A percentile compares a stretch with the other conserved stretches of the same genome.
Conservation (phyloP, 192 early-diverging fungal genomes). For the Coemansia sp. region DNA sequence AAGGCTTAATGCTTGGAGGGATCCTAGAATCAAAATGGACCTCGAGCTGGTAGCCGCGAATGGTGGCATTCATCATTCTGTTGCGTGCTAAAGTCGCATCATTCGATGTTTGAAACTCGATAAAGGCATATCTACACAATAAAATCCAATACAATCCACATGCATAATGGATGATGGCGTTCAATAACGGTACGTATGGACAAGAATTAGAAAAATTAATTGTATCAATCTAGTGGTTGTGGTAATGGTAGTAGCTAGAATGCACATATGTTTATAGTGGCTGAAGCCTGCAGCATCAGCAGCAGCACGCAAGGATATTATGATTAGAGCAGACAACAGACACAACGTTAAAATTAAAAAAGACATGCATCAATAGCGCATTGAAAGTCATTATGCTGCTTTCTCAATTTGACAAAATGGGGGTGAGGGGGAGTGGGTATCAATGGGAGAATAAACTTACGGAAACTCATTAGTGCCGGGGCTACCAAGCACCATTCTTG, state of each 20-base stretch:
- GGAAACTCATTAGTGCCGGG: slow-evolving; percentile 23
- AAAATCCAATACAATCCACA: neutral
- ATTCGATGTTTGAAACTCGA: slow-evolving; percentile 32
- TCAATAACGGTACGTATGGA: neutral
- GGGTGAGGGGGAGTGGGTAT: neutral
- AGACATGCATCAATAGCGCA: neutral
- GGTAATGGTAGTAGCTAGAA: too few species aligned
- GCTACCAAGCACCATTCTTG: slow-evolving; percentile 18
- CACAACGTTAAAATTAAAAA: too few species aligned
- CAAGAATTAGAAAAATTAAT: neutral
- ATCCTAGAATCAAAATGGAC: slow-evolving; percentile 49
- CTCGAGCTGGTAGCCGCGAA: slow-evolving; percentile 25
- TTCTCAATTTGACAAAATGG: neutral
- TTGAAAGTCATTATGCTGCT: neutral
- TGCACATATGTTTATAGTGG: too few species aligned
- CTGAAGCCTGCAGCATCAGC: too few species aligned
- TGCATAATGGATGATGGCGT: neutral
- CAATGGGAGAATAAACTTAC: slow-evolving; percentile 26
- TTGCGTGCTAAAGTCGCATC: slow-evolving; percentile 35
- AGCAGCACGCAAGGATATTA: too few species aligned
- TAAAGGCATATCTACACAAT: slow-evolving; percentile 41
- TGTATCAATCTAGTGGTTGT: too few species aligned
- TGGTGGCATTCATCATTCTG: slow-evolving; percentile 24
- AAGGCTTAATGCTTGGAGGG: slow-evolving; percentile 10
- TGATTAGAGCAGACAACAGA: too few species aligned